Base-by-base conservation (phyloP, 2,329 filamentous ascomycete genomes). In the Cadophora malorum region DNA sequence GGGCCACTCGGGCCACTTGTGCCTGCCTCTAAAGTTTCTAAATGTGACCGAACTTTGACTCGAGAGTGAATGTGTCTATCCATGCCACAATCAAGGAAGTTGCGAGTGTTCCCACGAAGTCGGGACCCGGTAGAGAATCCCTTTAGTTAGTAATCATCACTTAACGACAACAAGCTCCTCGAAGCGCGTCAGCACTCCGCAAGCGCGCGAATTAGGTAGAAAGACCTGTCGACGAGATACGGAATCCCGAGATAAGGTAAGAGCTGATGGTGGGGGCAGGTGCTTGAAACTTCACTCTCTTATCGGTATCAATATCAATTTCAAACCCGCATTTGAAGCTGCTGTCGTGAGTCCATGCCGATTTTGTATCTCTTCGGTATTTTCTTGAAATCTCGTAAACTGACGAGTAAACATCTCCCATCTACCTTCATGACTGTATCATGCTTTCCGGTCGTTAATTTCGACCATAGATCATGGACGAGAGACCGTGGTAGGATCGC, bases 181-280 rank as follows among this genome's bases (percentile, higher is more conserved):
- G 28, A 28, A 28, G 28, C 35, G 35, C 35, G 8, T 38, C 14
- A 45, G 41, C 41, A 45, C 41, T 45, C 14, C 16, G 14, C 10
- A 45, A 45, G 41, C 41, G 16, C 28, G 3, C 12, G 14, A 45
- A 16, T 19, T 2, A 5, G 12, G 16, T 3, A 14, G 41, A 6
- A 45, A 45, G 4, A 19, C 12, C 12, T 14, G 41, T 3, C 12
- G 16, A 45, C 14, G 41, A 5, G 10, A 19, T 2, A 4, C 6
- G 45, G 45, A 21, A 21, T 49, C 12, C n/a, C 19, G 45, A 49
- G 28, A 21, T 23, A 53, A 53, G 50, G 23, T 45, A 33, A n/a
- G 28, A 55, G 52, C 52, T 55, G 52, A 55, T 28, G 52, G 52
- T 55, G 52, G 52, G 52, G 52, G 52, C 52, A 14, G 14, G 52